Conservation (phyloP, 2,329 filamentous ascomycete genomes). For the Chalaropsis ovoidea region DNA sequence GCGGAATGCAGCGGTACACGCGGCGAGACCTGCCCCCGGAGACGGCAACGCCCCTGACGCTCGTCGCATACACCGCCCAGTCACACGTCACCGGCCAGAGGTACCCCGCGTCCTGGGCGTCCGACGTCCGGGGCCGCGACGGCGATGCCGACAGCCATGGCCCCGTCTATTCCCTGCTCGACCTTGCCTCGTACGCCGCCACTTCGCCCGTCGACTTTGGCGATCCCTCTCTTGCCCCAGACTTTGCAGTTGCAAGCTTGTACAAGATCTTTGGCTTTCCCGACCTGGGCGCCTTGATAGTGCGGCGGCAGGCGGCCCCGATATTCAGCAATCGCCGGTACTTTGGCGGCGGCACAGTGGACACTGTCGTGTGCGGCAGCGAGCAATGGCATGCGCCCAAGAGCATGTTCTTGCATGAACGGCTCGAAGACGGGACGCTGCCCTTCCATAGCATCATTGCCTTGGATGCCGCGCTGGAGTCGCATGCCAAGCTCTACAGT, state of each 20-base stretch:
- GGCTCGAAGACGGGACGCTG: slow-evolving; percentile 56
- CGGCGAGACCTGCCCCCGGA: slow-evolving; percentile 29
- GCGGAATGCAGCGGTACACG: slow-evolving; percentile 40
- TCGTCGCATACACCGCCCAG: slow-evolving; percentile 58
- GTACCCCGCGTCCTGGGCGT: slow-evolving; percentile 48
- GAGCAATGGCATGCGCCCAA: slow-evolving; percentile 33
- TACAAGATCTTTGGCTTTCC: slow-evolving; percentile 61
- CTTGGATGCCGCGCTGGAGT: slow-evolving; percentile 48
- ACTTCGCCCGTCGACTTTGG: slow-evolving; percentile 49
- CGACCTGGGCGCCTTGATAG: slow-evolving; percentile 52
- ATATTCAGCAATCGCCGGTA: slow-evolving; percentile 48
- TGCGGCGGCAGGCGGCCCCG: slow-evolving; percentile 46
- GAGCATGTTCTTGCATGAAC: slow-evolving; percentile 40
- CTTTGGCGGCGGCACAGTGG: slow-evolving; percentile 60
- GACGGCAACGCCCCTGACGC: slow-evolving; percentile 13
- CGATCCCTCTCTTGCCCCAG: slow-evolving; percentile 42
- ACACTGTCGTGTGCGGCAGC: slow-evolving; percentile 37
- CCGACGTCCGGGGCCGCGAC: slow-evolving; percentile 31
- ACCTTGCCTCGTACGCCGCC: slow-evolving; percentile 56
- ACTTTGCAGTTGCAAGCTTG: slow-evolving; percentile 51
- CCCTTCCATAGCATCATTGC: slow-evolving; percentile 57
- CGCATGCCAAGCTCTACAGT: slow-evolving; percentile 46
- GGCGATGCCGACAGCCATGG: slow-evolving; percentile 24
- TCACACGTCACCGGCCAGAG: slow-evolving; percentile 60
- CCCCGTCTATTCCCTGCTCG: slow-evolving; percentile 43